Conservation (phyloP, 768 basidiomycete species). For the Megacollybia marginata region DNA sequence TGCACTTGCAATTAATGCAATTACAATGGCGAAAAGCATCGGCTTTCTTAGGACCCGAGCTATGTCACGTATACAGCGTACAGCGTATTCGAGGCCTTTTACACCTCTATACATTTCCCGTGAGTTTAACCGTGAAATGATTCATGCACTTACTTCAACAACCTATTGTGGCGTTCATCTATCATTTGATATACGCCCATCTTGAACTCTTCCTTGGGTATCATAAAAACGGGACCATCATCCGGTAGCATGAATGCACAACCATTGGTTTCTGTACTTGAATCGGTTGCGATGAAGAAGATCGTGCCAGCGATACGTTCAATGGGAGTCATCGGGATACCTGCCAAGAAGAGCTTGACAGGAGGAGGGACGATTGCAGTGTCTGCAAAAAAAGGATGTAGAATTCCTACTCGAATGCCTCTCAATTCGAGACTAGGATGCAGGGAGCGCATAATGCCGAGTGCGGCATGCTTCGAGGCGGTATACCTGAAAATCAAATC, state of each 20-base stretch:
- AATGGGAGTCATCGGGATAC: constrained; percentile 23
- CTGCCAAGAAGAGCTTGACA: constrained; percentile 12
- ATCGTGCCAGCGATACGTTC: constrained; percentile 22
- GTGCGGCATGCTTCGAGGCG: constrained; percentile 24
- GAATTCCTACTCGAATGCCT: constrained; percentile 15
- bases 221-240: constrained; percentile 18
- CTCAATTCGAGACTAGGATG: constrained; percentile 8
- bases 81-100: neutral
- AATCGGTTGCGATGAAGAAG: constrained; percentile 20
- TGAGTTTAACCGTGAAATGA: neutral
- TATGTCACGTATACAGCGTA: neutral
- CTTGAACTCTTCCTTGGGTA: constrained; percentile 15
- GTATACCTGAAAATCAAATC: constrained; percentile 6
- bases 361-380: constrained; percentile 16
- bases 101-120: neutral
- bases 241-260: constrained; percentile 19
- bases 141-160: constrained; percentile 2
- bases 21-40: neutral
- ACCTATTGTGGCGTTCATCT: constrained; percentile 6
- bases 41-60: neutral
- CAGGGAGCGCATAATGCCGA: constrained; percentile 23
- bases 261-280: constrained; percentile 16
- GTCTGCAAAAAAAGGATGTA: constrained; percentile 26
- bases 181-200: constrained; percentile 23
- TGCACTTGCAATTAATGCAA: neutral